Base-by-base conservation (phyloP, 495 filamentous ascomycete species). In the Geoglossum glabrum region DNA sequence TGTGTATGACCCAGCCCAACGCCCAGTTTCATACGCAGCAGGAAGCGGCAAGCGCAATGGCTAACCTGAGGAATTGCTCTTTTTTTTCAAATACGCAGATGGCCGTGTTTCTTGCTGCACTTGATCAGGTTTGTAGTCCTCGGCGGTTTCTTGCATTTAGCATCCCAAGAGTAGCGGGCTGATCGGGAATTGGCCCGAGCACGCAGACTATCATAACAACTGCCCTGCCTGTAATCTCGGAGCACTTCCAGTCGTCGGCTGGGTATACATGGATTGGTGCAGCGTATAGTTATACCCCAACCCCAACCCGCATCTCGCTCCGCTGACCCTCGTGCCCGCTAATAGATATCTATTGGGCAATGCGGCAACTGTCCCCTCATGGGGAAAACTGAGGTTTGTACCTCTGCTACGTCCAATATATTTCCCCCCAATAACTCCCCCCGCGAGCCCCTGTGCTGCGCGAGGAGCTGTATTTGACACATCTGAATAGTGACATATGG, bases 231-330 rank as follows among this genome's bases (percentile, higher is more conserved):
- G 72, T 72, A 4, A 79, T 80, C 45, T 59, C 68, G 45, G 64
- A 65, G 23, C 61, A 70, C 21, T 70, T 80, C 43, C 57, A 73
- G 23, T 74, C 72, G 27, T 61, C 69, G 0, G 57, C 69, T 0
- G 77, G 71, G 8, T 80, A 77, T 56, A 73, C 73, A 8, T 79
- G 76, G 77, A 73, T 79, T 27, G 76, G 76, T 11, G 67, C 68
- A 25, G 69, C 75, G 0, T 79, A 74, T 50, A 26, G 11, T 3
- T 4, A n/a, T n/a, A n/a, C n/a, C n/a, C n/a, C n/a, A n/a, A n/a
- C 28, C 28, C 49, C 7, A 19, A 19, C 17, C 17, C 49, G 49
- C 28, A 13, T 30, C 23, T 11, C 19, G 17, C 11, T 26, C 6
- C 17, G 28, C 49, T 52, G 26, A 52, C 17, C 15, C 30, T 33